Evolutionary conservation across 345 rosid species (phyloP).

Genomic region (Citrus australasica): DNA sequence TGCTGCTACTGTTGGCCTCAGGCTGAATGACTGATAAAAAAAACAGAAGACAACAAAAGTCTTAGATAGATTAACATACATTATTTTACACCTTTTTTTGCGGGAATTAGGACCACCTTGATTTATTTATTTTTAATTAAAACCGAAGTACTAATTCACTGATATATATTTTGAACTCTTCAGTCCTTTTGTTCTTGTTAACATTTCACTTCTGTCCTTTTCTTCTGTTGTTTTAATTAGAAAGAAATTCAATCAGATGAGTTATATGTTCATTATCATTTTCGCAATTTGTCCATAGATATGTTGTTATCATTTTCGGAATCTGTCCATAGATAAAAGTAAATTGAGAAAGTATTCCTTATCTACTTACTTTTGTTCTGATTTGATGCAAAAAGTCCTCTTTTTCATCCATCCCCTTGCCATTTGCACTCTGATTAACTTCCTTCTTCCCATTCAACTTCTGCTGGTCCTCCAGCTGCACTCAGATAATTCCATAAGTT

Average conservation of each 20-base stretch:
- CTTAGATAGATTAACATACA: background rate
- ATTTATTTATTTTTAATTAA: no score
- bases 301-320: background rate
- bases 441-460: conserved; percentile 40
- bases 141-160: background rate
- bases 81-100: background rate
- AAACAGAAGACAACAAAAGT: background rate
- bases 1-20: conserved; percentile 50
- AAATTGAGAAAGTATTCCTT: background rate
- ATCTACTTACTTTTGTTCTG: conserved; percentile 65
- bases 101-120: no score
- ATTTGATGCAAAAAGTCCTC: conserved; percentile 86
- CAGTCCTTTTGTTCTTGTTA: background rate
- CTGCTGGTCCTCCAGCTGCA: conserved; percentile 41
- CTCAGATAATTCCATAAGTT: conserved; percentile 16
- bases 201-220: background rate
- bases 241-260: background rate
- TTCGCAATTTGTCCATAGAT: background rate
- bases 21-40: conserved; percentile 55
- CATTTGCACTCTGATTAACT: conserved; percentile 31
- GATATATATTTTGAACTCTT: background rate
- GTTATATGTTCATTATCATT: background rate
- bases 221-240: background rate
- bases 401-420: conserved; percentile 47
- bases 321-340: background rate